Evolutionary conservation across 768 basidiomycete species (phyloP).

Genomic region (button mushroom (Agaricus bisporus)): DNA sequence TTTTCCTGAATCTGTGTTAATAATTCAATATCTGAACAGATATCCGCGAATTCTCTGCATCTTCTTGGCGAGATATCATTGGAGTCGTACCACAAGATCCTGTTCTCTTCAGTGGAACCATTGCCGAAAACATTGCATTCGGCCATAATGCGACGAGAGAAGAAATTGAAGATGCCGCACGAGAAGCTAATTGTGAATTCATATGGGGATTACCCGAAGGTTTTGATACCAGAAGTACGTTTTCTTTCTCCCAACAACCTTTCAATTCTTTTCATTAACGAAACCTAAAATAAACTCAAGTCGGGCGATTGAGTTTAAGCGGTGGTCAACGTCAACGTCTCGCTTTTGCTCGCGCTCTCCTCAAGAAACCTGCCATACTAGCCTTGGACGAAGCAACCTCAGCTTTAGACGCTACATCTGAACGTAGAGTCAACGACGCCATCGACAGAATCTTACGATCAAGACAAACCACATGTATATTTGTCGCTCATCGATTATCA

Average conservation of each 20-base stretch:
- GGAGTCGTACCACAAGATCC: constrained; percentile 97
- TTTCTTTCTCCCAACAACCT: neutral
- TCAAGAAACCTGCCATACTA: constrained; percentile 84
- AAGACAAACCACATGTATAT: constrained; percentile 77
- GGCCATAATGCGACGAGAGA: constrained; percentile 74
- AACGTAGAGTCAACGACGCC: constrained; percentile 84
- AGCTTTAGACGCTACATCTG: constrained; percentile 83
- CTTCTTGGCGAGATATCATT: constrained; percentile 84
- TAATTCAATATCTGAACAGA: constrained; percentile 34
- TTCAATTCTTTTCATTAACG: too few relatives aligned
- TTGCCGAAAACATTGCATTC: constrained; percentile 92
- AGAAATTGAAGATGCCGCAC: constrained; percentile 83
- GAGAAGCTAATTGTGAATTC: constrained; percentile 93
- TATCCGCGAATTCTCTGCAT: constrained; percentile 78
- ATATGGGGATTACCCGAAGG: constrained; percentile 92
- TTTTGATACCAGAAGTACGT: constrained; percentile 86
- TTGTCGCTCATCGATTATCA: constrained; percentile 86
- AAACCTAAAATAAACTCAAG: constrained; percentile 30
- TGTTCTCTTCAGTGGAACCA: constrained; percentile 86
- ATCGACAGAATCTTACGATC: constrained; percentile 81
- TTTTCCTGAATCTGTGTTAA: neutral
- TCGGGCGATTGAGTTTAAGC: constrained; percentile 62
- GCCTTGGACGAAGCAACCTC: constrained; percentile 89
- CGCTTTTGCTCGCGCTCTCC: constrained; percentile 79
- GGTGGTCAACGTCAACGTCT: constrained; percentile 80